Conservation (phyloP, 139 green algal species). For the Nannochloris sp. region DNA sequence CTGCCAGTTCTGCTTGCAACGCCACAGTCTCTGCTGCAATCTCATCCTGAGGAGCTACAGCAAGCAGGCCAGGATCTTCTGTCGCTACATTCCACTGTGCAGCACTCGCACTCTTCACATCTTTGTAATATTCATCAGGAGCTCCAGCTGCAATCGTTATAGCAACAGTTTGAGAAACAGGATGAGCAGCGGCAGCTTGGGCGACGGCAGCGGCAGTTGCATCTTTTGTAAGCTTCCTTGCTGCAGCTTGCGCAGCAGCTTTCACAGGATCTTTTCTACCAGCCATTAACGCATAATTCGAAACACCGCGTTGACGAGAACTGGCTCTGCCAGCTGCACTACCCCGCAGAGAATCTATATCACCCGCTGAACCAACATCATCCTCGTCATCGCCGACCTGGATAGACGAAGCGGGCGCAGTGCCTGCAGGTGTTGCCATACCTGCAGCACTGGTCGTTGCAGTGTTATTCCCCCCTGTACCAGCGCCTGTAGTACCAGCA, state of each 20-base stretch:
- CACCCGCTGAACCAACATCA: neutral
- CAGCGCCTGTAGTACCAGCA: neutral
- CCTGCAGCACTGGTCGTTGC: slow-evolving; percentile 2
- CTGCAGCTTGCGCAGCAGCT: neutral
- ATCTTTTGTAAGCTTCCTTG: neutral
- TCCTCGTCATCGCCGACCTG: neutral
- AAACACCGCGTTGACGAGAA: neutral
- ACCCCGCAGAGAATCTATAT: neutral
- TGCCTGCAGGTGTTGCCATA: neutral
- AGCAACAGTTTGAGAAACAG: slow-evolving; percentile 18
- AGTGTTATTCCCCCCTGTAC: neutral
- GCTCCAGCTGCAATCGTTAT: slow-evolving; percentile 25
- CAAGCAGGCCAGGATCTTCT: slow-evolving; percentile 30
- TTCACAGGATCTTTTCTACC: slow-evolving; percentile 33
- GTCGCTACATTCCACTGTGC: slow-evolving; percentile 48
- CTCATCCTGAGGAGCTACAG: slow-evolving; percentile 74
- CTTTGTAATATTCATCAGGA: neutral
- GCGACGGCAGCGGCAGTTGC: neutral
- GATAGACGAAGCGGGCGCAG: neutral
- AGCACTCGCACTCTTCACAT: neutral
- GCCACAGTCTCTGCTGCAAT: slow-evolving; percentile 69
- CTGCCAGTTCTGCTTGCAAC: slow-evolving; percentile 35
- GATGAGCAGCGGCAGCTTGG: slow-evolving; percentile 9
- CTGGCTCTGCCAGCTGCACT: neutral
- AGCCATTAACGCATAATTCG: slow-evolving; percentile 42